Evolutionary conservation across 2,329 filamentous ascomycete species (phyloP).

Genomic region (Exophiala xenobiotica): DNA sequence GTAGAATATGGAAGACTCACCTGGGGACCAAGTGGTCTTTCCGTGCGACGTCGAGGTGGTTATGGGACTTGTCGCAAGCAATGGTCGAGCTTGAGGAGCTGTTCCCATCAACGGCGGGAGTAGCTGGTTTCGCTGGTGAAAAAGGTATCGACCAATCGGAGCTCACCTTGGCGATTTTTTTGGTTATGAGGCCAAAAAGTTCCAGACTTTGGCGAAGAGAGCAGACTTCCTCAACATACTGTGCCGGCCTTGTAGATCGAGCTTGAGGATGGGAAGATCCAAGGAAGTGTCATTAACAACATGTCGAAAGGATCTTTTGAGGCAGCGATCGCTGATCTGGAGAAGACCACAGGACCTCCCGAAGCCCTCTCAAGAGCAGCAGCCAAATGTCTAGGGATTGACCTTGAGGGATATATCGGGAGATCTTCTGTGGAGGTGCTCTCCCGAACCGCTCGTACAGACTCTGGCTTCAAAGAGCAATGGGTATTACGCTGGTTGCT

Average conservation of each 20-base stretch:
- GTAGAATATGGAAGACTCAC: background rate
- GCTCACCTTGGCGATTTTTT: constrained; percentile 9
- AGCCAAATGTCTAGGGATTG: constrained; percentile 43
- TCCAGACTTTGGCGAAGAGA: background rate
- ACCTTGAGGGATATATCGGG: constrained; percentile 38
- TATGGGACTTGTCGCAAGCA: constrained; percentile 5
- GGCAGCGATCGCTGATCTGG: constrained; percentile 36
- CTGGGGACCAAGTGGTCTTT: constrained; percentile 3
- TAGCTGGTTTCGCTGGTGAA: background rate
- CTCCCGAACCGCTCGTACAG: constrained; percentile 14
- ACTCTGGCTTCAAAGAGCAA: constrained; percentile 53
- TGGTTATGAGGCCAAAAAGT: background rate
- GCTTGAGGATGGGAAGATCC: too few relatives aligned
- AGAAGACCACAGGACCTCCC: constrained; percentile 43
- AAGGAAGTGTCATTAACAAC: too few relatives aligned
- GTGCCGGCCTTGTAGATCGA: constrained; percentile 2
- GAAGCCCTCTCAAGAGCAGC: constrained; percentile 43
- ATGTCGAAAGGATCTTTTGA: constrained; percentile 25
- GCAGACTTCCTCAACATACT: too few relatives aligned
- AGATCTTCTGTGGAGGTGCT: constrained; percentile 7
- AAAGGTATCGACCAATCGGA: constrained; percentile 14
- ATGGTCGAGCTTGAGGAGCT: constrained; percentile 10
- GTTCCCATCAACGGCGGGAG: constrained; percentile 2
- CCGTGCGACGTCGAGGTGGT: background rate
- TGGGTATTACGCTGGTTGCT: constrained; percentile 68